These are phyloP conservation scores for Elsinoe necatrix DNA, from an alignment of 2,329 filamentous ascomycete species.

Conservation along the genomic window DNA sequence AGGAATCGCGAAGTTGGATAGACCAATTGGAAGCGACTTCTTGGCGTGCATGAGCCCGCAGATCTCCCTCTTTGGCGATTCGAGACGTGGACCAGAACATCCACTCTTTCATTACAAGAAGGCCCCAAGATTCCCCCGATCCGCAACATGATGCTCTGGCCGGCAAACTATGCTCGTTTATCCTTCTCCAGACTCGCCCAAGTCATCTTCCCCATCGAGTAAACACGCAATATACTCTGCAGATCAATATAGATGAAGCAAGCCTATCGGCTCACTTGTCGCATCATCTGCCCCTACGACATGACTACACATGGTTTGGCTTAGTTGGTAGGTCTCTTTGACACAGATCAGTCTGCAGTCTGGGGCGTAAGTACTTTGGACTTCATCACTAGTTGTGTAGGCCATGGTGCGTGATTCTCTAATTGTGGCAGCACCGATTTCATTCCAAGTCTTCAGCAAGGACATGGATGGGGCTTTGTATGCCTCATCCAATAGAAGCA, in stretches of 20 bases:
- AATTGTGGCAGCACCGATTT: too few relatives aligned
- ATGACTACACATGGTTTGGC: not conserved
- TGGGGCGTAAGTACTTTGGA: not conserved
- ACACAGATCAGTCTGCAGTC: too few relatives aligned
- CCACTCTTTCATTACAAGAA: not conserved
- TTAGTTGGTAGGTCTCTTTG: not conserved
- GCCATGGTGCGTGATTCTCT: not conserved
- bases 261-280: not conserved
- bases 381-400: not conserved
- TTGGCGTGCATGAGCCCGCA: slow-evolving; percentile 7
- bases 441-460: not conserved
- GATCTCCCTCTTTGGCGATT: not conserved
- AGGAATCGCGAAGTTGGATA: slow-evolving; percentile 11
- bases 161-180: not conserved
- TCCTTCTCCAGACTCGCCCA: not conserved
- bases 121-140: not conserved
- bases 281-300: not conserved
- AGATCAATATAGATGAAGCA: slow-evolving; percentile 11
- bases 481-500: not conserved
- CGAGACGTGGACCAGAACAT: not conserved
- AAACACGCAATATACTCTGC: slow-evolving; percentile 5
- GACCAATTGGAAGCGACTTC: not conserved
- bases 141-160: not conserved
- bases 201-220: not conserved
- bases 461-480: not conserved